Evolutionary conservation across 441 rosid species (phyloP), one percentile per base, ranked within the genome.

Genomic region (Populus tomentosa): DNA sequence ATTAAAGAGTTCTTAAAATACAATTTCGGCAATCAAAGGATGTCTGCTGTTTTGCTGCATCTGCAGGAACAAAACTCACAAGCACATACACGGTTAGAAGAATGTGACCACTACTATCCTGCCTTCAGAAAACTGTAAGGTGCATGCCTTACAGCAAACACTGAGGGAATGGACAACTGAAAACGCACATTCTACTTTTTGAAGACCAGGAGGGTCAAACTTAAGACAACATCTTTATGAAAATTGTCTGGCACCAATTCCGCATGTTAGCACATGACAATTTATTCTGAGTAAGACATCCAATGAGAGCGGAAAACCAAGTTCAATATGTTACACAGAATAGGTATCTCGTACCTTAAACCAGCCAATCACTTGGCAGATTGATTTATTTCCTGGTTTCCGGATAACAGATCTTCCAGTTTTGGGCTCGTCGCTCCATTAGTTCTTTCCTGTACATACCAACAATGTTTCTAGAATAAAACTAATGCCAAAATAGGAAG

Each of bases 381-480:
- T 65, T 46, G 24, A 32, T 21, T 67, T 72, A 72, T 59, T 24
- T 6, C 46, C 75, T n/a, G 30, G 24, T 33, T 6, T 21, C 56
- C 50, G 30, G 33, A 7, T 46, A 36, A 6, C 38, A 16, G 3
- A 21, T 40, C 50, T 38, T 33, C 65, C n/a, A 46, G 6, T 26
- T 71, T 50, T 46, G 59, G 59, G 28, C 62, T 56, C 62, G 21
- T 59, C 21, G 14, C 32, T 10, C 42, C 32, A 11, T 33, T 21
- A 13, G 40, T 10, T 69, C 6, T 26, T 71, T 71, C 80, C 80
- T 64, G 80, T 20, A 63, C 38, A 64, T 21, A 21, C 11, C 40
- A 59, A 16, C 20, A 68, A 23, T 4, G 4, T 9, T 32, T 42
- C 53, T 11, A 33, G 20, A 13, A 8, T 16, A 36, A 20, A 67